Evolutionary conservation across 805 yeast species (phyloP), one percentile per base, ranked within the genome.

Genomic region (Lipomyces starkeyi): DNA sequence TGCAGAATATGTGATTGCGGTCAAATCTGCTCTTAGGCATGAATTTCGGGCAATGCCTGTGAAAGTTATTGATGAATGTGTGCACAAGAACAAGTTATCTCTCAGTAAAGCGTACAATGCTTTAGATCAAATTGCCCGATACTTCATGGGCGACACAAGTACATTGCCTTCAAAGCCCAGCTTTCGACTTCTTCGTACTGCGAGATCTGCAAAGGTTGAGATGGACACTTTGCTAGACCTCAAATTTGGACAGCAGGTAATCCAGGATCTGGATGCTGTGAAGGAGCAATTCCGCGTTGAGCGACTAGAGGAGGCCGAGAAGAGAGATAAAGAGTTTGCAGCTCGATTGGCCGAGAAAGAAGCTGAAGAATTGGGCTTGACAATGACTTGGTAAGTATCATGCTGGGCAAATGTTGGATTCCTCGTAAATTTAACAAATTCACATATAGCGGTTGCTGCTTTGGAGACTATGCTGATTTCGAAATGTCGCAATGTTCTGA

Each of bases 401-500:
- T 3, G 43, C 43, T 37, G 2, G 13, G 43, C 43, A 37, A 37
- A 14, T 5, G 13, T 37, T 37, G 14, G 43, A 9, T 1, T 14
- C 43, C 17, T 37, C 13, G 17, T 37, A 37, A 13, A 29, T 29
- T 29, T 29, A 29, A 29, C 32, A 5, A 5, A 29, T 1, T 29
- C 7, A 22, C 4, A 11, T 49, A 17, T 37, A 61, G 63, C n/a
- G 52, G 58, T 20, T 61, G 63, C 58, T 53, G 63, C 34, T 61
- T 61, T 22, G 27, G 32, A 20, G 58, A 61, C n/a, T 61, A n/a
- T 53, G 52, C 32, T n/a, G 58, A 54, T 13, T n/a, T 34, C 25
- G 63, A 61, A 11, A 61, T 62, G 84, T 86, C 5, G 84, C 86
- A 2, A 58, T 83, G 37, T 73, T 84, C 66, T 83, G 84, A 20